A percentile compares a stretch with the other conserved stretches of the same genome.
These are phyloP conservation scores for Geotrichum phurueaensis DNA, from an alignment of 1,139 yeast species.

Conservation along the genomic window DNA sequence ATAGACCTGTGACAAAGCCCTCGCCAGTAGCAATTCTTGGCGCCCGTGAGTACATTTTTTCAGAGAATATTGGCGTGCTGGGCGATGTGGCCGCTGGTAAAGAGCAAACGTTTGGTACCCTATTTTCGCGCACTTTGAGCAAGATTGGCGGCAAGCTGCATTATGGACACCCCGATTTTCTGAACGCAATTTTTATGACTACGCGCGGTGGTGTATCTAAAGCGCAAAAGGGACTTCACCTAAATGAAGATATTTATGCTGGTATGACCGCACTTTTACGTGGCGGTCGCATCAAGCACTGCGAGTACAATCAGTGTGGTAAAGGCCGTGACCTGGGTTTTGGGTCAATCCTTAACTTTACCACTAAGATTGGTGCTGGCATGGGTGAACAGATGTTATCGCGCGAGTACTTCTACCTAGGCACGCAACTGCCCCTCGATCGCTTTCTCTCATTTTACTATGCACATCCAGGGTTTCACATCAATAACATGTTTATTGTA, in stretches of 20 bases:
- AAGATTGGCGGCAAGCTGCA: constrained; percentile 84
- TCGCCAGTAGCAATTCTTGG: constrained; percentile 78
- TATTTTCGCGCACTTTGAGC: constrained; percentile 80
- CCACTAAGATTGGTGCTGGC: constrained; percentile 87
- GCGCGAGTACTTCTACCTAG: constrained; percentile 75
- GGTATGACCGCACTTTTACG: constrained; percentile 79
- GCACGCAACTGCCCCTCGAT: constrained; percentile 73
- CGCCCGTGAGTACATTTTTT: constrained; percentile 81
- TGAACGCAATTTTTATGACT: constrained; percentile 79
- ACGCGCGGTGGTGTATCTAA: constrained; percentile 89
- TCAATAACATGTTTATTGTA: constrained; percentile 73
- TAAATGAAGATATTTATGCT: constrained; percentile 87
- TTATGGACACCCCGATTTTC: constrained; percentile 88
- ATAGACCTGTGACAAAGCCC: constrained; percentile 33
- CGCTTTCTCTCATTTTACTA: constrained; percentile 78
- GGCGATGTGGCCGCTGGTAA: constrained; percentile 94
- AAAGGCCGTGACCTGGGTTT: constrained; percentile 88
- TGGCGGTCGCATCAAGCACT: constrained; percentile 82
- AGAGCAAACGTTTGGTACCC: constrained; percentile 87
- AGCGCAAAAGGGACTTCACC: constrained; percentile 78
- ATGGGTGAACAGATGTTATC: constrained; percentile 91
- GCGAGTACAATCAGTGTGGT: constrained; percentile 87
- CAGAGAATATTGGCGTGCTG: constrained; percentile 76
- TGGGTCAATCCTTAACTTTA: constrained; percentile 75
- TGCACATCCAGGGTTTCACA: constrained; percentile 89